These are phyloP conservation scores for Ganoderma meredithae DNA, from an alignment of 1,284 basidiomycete genomes.

Conservation along the genomic window DNA sequence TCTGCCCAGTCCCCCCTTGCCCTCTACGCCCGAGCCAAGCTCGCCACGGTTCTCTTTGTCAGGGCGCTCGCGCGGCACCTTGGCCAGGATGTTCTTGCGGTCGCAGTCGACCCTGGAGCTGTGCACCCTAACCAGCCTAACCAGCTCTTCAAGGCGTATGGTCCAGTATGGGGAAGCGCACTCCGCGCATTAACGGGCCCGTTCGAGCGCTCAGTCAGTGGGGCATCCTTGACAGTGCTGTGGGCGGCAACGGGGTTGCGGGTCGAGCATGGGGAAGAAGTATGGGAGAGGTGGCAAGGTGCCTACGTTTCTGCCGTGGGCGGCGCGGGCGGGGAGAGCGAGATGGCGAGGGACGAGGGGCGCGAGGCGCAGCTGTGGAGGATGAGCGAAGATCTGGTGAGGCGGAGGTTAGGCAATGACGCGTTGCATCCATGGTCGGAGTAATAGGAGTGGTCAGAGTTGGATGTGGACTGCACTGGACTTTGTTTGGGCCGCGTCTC, in stretches of 20 bases:
- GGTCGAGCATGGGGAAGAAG: slow-evolving; percentile 43
- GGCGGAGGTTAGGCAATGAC: slow-evolving; percentile 44
- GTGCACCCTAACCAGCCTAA: slow-evolving; percentile 54
- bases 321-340: slow-evolving; percentile 44
- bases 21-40: slow-evolving; percentile 52
- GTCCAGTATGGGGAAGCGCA: slow-evolving; percentile 43
- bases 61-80: slow-evolving; percentile 49
- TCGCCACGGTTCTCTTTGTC: slow-evolving; percentile 52
- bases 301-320: slow-evolving; percentile 49
- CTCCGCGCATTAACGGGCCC: slow-evolving; percentile 44
- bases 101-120: slow-evolving; percentile 50
- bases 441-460: neutral
- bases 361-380: slow-evolving; percentile 50
- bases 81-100: slow-evolving; percentile 40
- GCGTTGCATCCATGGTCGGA: slow-evolving; percentile 40
- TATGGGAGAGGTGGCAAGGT: slow-evolving; percentile 44
- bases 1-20: slow-evolving; percentile 43
- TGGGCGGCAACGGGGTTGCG: slow-evolving; percentile 45
- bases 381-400: slow-evolving; percentile 45
- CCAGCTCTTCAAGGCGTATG: slow-evolving; percentile 50
- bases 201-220: slow-evolving; percentile 46
- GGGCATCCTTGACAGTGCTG: slow-evolving; percentile 44
- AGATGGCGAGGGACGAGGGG: slow-evolving; percentile 45
- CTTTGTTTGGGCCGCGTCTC: neutral
- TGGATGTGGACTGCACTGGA: neutral